Evolutionary conservation across 202 grass and related monocot species (phyloP).

Genomic region (Panicum hallii): DNA sequence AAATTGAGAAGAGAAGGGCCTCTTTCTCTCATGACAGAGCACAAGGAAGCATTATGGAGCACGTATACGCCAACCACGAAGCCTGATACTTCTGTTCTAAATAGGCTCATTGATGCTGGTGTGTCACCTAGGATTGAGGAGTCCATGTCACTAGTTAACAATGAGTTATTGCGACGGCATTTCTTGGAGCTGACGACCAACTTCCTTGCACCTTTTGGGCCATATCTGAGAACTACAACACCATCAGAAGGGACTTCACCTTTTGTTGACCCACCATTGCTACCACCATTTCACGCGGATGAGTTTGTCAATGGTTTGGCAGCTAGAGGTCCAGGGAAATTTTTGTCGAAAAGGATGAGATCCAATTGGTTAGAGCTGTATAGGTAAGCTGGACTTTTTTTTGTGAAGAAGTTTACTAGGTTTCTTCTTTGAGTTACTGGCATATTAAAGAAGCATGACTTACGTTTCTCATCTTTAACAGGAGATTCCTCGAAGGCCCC

Average conservation of each 20-base stretch:
- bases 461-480: slow-evolving; percentile 47
- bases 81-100: slow-evolving; percentile 87
- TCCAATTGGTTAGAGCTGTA: slow-evolving; percentile 97
- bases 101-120: slow-evolving; percentile 82
- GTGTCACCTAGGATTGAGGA: slow-evolving; percentile 82
- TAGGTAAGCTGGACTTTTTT: slow-evolving; percentile 50
- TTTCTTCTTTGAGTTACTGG: slow-evolving; percentile 36
- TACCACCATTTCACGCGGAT: slow-evolving; percentile 75
- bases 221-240: slow-evolving; percentile 85
- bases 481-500: slow-evolving; percentile 80
- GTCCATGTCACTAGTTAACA: slow-evolving; percentile 96
- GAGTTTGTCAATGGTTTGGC: slow-evolving; percentile 86
- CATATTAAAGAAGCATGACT: slow-evolving; percentile 14
- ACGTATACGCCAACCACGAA: slow-evolving; percentile 75
- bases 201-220: slow-evolving; percentile 93
- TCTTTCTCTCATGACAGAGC: slow-evolving; percentile 96
- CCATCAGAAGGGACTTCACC: slow-evolving; percentile 81
- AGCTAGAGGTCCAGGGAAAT: slow-evolving; percentile 96
- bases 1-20: slow-evolving; percentile 91
- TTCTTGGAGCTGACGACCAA: slow-evolving; percentile 97
- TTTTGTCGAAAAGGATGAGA: slow-evolving; percentile 97
- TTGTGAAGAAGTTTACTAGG: slow-evolving; percentile 31
- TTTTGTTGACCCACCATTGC: slow-evolving; percentile 78
- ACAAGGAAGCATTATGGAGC: slow-evolving; percentile 92
- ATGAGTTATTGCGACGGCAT: slow-evolving; percentile 94